Base-by-base conservation (phyloP, 163 green algal genomes). In the Trebouxiophyceae sp. region DNA sequence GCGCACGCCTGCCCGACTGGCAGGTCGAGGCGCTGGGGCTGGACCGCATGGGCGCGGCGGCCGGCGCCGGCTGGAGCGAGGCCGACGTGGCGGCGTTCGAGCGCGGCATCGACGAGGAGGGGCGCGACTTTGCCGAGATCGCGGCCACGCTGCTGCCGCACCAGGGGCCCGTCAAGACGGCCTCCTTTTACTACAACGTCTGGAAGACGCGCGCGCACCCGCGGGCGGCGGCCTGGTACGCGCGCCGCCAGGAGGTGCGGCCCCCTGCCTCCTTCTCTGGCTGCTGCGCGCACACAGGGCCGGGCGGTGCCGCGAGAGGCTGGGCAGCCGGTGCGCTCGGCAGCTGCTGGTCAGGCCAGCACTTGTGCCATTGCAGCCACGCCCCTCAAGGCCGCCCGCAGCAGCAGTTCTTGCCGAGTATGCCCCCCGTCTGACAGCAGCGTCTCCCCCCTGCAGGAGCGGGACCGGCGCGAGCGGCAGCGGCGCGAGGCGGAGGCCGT, bases 181-280 rank as follows among this genome's bases (percentile, higher is more conserved):
- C 47, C 16, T 30, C 19, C 47, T 57, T 57, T 5, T 57, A 57
- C 47, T 57, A 57, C 47, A 57, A 57, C 47, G 47, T 28, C 16
- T 57, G 47, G 47, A 57, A 57, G 47, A 12, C 19, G 5, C 22
- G 23, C 5, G 47, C 47, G 5, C 22, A 29, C 47, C 47, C 23
- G 16, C 19, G 26, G 47, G 47, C 47, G 22, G 19, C 8, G 19
- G 47, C 19, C 19, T 57, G 47, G 47, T 28, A 57, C 26, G 5
- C 33, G 55, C 24, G 55, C 55, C 24, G 23, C 8, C 7, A 44
- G 8, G 5, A 60, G 26, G 24, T 60, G 26, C 7, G 55, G 20
- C 4, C 23, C 23, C 26, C 28, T 39, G 26, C 8, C 7, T 5
- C 5, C 26, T 22, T 8, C 12, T 30, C 47, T 57, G 19, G 22